phyloP scores from a whole-genome alignment of 1,284 basidiomycete genomes.

The Trichosporon sp. region DNA sequence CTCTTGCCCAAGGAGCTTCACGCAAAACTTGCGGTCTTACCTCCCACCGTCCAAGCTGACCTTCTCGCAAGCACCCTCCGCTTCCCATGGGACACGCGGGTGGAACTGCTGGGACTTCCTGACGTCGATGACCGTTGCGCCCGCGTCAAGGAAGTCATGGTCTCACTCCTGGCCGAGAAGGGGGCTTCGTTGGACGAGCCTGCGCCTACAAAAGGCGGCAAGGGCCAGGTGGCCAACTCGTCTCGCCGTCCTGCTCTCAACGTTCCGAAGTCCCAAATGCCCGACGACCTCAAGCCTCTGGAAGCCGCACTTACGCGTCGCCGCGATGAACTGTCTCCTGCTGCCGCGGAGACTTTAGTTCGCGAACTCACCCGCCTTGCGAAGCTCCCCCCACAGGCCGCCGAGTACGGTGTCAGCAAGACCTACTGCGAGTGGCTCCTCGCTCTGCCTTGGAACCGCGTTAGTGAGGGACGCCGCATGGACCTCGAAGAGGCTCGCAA shows the following conservation, averaged over 20 bases:
- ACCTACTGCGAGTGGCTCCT: conserved; percentile 53
- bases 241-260: conserved; percentile 4
- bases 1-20: conserved; percentile 48
- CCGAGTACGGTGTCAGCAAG: conserved; percentile 51
- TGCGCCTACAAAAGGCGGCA: conserved; percentile 16
- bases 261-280: conserved; percentile 30
- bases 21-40: conserved; percentile 39
- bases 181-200: conserved; percentile 31
- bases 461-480: conserved; percentile 40
- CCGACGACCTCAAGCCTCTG: conserved; percentile 49
- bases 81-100: conserved; percentile 45
- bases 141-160: conserved; percentile 40
- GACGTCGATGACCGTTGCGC: conserved; percentile 40
- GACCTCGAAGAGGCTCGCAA: conserved; percentile 43
- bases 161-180: conserved; percentile 34
- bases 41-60: conserved; percentile 45
- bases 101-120: conserved; percentile 45
- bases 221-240: not conserved
- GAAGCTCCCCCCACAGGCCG: conserved; percentile 50
- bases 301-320: conserved; percentile 34
- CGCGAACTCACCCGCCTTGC: conserved; percentile 44
- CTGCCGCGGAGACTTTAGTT: conserved; percentile 37
- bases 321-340: conserved; percentile 36
- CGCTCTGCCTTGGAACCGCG: conserved; percentile 48
- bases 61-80: conserved; percentile 46